Evolutionary conservation across 768 basidiomycete species (phyloP).

Genomic region (Leccinum subtestaceum): DNA sequence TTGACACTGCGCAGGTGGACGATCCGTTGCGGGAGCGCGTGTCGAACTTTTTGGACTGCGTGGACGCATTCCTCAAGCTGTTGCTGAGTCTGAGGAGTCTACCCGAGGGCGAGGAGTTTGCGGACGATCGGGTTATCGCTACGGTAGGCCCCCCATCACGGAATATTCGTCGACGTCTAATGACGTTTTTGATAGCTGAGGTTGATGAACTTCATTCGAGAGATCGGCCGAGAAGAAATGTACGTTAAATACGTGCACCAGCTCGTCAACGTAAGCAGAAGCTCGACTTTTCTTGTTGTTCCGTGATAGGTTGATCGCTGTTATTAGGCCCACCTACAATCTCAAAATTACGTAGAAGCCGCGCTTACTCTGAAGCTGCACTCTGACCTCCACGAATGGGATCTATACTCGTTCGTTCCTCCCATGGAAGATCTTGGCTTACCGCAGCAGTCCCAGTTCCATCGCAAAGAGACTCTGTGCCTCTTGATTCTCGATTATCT

Average conservation of each 20-base stretch:
- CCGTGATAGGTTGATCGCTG: slow-evolving; percentile 12
- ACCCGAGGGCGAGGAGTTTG: slow-evolving; percentile 90
- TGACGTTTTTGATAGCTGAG: slow-evolving; percentile 53
- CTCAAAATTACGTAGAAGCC: slow-evolving; percentile 90
- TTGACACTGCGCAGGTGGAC: slow-evolving; percentile 80
- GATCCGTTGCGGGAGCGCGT: slow-evolving; percentile 76
- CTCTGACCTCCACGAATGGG: slow-evolving; percentile 92
- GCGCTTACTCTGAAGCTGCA: slow-evolving; percentile 91
- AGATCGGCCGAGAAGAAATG: slow-evolving; percentile 89
- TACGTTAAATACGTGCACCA: slow-evolving; percentile 97
- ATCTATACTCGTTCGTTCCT: slow-evolving; percentile 72
- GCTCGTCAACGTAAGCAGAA: slow-evolving; percentile 71
- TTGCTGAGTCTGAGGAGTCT: slow-evolving; percentile 83
- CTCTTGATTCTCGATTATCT: slow-evolving; percentile 92
- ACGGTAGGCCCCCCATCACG: slow-evolving; percentile 48
- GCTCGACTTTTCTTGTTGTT: neutral
- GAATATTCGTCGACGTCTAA: slow-evolving; percentile 4
- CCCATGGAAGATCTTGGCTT: slow-evolving; percentile 89
- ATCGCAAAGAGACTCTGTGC: slow-evolving; percentile 89
- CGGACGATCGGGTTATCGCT: slow-evolving; percentile 91
- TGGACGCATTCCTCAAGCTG: slow-evolving; percentile 90
- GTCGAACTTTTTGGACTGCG: slow-evolving; percentile 79
- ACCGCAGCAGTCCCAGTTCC: slow-evolving; percentile 91
- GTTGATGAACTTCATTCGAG: slow-evolving; percentile 90
- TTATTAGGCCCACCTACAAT: slow-evolving; percentile 81